Evolutionary conservation across 208 protist species (phyloP).

Genomic region (Entamoeba dispar): DNA sequence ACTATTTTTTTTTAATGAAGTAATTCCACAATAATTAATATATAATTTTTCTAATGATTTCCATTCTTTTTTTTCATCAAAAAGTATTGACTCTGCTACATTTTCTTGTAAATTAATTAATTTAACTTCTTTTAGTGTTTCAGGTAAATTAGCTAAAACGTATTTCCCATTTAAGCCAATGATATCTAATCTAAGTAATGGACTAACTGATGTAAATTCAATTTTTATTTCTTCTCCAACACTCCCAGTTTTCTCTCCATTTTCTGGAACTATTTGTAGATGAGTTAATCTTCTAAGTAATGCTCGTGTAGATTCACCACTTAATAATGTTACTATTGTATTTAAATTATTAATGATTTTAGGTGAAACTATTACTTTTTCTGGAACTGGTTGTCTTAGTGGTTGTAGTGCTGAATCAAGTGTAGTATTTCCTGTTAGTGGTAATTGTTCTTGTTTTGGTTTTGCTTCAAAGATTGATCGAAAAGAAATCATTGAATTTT

Average conservation of each 20-base stretch:
- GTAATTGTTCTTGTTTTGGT: neutral
- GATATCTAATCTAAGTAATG: neutral
- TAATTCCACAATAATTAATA: neutral
- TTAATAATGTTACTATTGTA: neutral
- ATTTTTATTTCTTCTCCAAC: neutral
- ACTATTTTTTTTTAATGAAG: neutral
- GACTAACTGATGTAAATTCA: neutral
- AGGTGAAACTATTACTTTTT: neutral
- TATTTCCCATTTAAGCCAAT: neutral
- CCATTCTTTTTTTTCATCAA: neutral
- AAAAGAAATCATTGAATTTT: neutral
- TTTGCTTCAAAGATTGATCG: neutral
- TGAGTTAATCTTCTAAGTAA: neutral
- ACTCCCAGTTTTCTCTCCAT: neutral
- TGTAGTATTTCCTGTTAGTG: neutral
- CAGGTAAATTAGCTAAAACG: neutral
- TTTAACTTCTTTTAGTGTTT: neutral
- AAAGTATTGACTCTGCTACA: neutral
- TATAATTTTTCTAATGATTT: neutral
- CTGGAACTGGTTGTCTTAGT: neutral
- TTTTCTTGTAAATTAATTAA: neutral
- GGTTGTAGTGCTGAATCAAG: neutral
- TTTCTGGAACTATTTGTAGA: neutral
- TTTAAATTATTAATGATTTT: neutral
- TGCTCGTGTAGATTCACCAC: neutral